A percentile compares a stretch with the other conserved stretches of the same genome.
Conservation (phyloP, 305 asterid genomes). For the Withania somnifera region DNA sequence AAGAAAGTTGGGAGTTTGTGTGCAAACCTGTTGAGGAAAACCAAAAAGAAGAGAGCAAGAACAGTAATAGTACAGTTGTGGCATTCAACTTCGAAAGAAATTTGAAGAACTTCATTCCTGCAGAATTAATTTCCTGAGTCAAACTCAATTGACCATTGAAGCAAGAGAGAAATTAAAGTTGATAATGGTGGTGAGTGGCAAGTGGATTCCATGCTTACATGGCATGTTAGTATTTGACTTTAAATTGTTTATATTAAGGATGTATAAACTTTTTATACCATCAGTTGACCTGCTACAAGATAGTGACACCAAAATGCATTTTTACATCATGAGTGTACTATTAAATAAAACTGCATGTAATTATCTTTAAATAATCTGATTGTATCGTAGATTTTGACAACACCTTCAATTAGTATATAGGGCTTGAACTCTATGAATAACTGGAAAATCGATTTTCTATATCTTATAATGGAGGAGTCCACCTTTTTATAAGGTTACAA, state of each 20-base stretch:
- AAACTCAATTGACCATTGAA: background rate
- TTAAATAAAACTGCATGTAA: too few species aligned
- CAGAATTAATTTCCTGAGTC: background rate
- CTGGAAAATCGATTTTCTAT: too few species aligned
- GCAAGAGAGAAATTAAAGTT: background rate
- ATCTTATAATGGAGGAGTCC: too few species aligned
- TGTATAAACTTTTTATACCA: background rate
- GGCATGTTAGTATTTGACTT: background rate
- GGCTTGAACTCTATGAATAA: too few species aligned
- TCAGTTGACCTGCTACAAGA: background rate
- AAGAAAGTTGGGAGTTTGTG: background rate
- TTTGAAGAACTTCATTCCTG: background rate
- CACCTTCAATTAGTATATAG: too few species aligned
- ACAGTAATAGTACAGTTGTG: background rate
- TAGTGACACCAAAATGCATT: too few species aligned
- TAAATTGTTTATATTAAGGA: background rate
- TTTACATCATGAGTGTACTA: too few species aligned
- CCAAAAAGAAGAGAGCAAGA: background rate
- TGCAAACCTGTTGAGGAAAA: background rate
- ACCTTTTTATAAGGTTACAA: too few species aligned
- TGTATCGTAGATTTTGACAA: too few species aligned
- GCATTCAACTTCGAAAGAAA: background rate
- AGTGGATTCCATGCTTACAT: background rate
- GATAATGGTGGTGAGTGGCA: background rate
- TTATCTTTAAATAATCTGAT: too few species aligned